phyloP scores from a whole-genome alignment of 768 basidiomycete species.

The Mycena haematopus region DNA sequence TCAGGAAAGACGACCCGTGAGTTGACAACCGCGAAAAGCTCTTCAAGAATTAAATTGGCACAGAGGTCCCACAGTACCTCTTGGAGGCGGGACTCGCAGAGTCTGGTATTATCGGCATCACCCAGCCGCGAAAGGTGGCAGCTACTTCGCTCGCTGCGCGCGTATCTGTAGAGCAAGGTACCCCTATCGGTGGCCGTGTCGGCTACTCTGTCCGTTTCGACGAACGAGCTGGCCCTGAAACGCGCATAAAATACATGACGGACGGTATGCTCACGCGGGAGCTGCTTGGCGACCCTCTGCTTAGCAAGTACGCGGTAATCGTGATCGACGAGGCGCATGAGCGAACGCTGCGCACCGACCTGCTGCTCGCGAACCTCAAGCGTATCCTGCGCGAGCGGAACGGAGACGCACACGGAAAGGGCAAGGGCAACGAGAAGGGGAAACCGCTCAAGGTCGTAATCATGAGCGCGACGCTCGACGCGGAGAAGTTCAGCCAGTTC shows the following conservation, averaged over 20 bases:
- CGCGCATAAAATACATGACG: conserved; percentile 94
- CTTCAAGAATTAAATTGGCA: conserved; percentile 2
- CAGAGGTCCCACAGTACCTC: conserved; percentile 97
- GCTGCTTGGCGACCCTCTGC: conserved; percentile 76
- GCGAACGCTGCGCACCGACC: conserved; percentile 90
- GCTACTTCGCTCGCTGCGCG: conserved; percentile 93
- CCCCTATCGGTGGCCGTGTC: conserved; percentile 74
- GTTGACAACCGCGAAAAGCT: conserved; percentile 1
- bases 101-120: conserved; percentile 83
- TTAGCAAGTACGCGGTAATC: conserved; percentile 85
- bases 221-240: conserved; percentile 72
- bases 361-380: conserved; percentile 91
- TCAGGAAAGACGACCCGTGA: conserved; percentile 98
- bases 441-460: conserved; percentile 90
- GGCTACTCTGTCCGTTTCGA: conserved; percentile 98
- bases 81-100: conserved; percentile 80
- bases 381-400: conserved; percentile 76
- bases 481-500: conserved; percentile 91
- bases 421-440: conserved; percentile 49
- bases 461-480: conserved; percentile 98
- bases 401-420: conserved; percentile 47
- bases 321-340: conserved; percentile 98
- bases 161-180: conserved; percentile 85
- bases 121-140: conserved; percentile 94
- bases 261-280: conserved; percentile 98